Conservation (phyloP, 441 rosid genomes). For the Pelargonium australe region DNA sequence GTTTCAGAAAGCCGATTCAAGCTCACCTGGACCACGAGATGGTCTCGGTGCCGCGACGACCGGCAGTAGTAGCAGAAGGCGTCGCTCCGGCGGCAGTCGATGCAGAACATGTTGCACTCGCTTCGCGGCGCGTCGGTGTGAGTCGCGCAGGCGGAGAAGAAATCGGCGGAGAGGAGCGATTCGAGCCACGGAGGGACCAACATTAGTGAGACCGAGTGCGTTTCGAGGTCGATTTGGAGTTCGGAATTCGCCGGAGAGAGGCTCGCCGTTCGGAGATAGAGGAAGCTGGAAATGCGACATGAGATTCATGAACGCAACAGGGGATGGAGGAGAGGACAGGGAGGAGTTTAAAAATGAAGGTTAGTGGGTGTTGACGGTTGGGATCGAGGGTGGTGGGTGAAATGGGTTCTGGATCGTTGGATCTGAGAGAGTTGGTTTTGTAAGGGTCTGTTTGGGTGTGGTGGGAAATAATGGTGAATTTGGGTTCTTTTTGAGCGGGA, state of each 20-base stretch:
- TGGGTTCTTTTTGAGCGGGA: background rate
- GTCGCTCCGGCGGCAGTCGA: constrained; percentile 45
- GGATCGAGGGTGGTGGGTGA: constrained; percentile 3
- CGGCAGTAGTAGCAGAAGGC: constrained; percentile 84
- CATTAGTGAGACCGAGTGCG: no score
- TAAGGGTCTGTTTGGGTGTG: background rate
- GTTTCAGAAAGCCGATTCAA: background rate
- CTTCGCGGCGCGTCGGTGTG: constrained; percentile 50
- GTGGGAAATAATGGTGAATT: background rate
- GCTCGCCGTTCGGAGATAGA: background rate
- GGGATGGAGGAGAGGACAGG: background rate
- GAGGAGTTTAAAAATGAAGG: background rate
- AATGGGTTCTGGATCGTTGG: background rate
- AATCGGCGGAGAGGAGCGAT: constrained; percentile 42
- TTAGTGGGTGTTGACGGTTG: background rate
- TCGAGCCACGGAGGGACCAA: constrained; percentile 71
- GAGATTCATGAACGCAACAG: background rate
- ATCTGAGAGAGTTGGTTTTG: background rate
- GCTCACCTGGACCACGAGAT: constrained; percentile 57
- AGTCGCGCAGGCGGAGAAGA: constrained; percentile 54
- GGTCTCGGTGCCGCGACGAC: constrained; percentile 63
- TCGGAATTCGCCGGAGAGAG: background rate
- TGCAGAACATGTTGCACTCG: constrained; percentile 81
- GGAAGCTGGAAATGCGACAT: background rate
- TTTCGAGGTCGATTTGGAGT: no score